Base-by-base conservation (phyloP, 352 stramenopile species). In the Globisporangium cystogenes region DNA sequence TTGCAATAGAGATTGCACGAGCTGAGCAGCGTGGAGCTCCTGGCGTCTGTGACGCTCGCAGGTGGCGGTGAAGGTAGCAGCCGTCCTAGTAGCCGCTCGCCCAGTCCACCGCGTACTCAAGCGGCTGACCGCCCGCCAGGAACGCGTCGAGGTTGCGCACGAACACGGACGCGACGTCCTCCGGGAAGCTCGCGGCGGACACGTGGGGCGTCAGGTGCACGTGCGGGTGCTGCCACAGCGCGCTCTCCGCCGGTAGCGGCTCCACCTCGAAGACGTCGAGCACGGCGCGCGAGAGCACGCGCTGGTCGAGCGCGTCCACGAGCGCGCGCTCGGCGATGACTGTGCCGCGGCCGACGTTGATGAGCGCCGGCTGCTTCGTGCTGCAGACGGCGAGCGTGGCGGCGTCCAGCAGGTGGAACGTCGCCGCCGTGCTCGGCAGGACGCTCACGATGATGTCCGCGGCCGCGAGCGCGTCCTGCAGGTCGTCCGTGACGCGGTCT, bases 331-430 rank as follows among this genome's bases (percentile, higher is more conserved):
- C 55, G 11, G 55, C 39, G 48, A 95, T 78, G 46, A 96, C 64
- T 53, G 93, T 85, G 21, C 87, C 87, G 29, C 87, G 77, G 14
- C 87, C 87, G 21, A 94, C 82, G 65, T 96, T 96, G 62, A 96
- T 77, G 56, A 96, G 79, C 40, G 91, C 75, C n/a, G 82, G 82
- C 59, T 86, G 67, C 67, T 85, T 78, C n/a, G 65, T 44, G 0
- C 53, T 53, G 33, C 77, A 89, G 29, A 65, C 31, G 11, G 45
- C 31, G 3, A 96, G 61, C 20, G 72, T 68, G 37, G 59, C 45
- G 21, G 76, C 65, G 10, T 57, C 76, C 26, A 96, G 64, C 20
- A 95, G 52, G 49, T 81, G 72, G 47, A 72, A 72, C 55, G 87
- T 96, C 29, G 68, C 62, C 0, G 52, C 40, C 12, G 87, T 96